Evolutionary conservation across 768 basidiomycete species (phyloP).

Genomic region (Exidia glandulosa): DNA sequence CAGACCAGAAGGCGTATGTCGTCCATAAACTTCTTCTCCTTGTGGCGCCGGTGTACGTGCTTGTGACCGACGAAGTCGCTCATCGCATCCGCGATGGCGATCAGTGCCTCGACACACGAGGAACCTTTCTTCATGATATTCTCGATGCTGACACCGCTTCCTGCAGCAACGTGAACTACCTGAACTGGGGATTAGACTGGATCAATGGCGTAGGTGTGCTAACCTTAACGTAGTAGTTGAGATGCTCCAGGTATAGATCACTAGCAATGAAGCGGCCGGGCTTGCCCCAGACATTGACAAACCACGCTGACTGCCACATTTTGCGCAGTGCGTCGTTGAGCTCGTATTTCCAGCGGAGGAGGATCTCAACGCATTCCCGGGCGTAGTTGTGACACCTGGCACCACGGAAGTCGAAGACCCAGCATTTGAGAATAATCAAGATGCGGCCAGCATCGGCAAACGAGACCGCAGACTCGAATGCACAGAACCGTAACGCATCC

Average conservation of each 20-base stretch:
- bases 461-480: constrained; percentile 21
- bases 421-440: constrained; percentile 16
- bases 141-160: constrained; percentile 16
- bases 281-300: constrained; percentile 18
- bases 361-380: constrained; percentile 13
- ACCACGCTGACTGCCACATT: constrained; percentile 17
- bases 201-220: background rate
- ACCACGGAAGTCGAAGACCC: constrained; percentile 19
- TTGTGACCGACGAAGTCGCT: background rate
- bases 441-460: constrained; percentile 21
- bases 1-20: constrained; percentile 15
- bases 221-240: constrained; percentile 21
- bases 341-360: constrained; percentile 13
- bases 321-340: constrained; percentile 4
- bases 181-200: constrained; percentile 4
- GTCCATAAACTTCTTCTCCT: constrained; percentile 13
- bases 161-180: constrained; percentile 16
- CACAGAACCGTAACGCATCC: constrained; percentile 17
- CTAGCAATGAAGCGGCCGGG: constrained; percentile 16
- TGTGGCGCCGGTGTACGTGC: constrained; percentile 2
- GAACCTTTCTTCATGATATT: constrained; percentile 20
- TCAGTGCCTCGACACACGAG: constrained; percentile 20
- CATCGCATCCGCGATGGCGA: constrained; percentile 1
- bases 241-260: constrained; percentile 22
- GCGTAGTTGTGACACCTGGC: constrained; percentile 25